Base-by-base conservation (phyloP, 805 yeast genomes). In the Saccharomycopsis fibuligera region DNA sequence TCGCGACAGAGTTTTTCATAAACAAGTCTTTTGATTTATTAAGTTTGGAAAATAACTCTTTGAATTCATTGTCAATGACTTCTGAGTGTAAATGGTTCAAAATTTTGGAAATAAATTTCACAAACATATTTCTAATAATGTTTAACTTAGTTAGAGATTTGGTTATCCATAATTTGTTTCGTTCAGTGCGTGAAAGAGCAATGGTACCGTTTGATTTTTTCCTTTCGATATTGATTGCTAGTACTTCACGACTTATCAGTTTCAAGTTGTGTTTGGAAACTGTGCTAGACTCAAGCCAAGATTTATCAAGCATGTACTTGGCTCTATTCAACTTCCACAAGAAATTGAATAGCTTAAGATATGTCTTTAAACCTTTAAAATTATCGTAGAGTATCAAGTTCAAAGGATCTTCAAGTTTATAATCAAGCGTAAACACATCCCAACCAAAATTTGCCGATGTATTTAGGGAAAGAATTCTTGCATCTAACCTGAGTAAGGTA, bases 341-440 rank as follows among this genome's bases (percentile, higher is more conserved):
- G 58, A 88, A 86, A 57, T 89, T 87, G 69, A 91, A 93, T 55
- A 90, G 76, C 56, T 85, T 75, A 45, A 88, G 68, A 61, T 91
- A 91, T 46, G 78, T 86, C 48, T 70, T 70, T n/a, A 53, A 39
- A 8, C 54, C 54, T 42, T 72, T 72, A 17, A 71, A 66, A 23
- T 69, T 66, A 19, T 65, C 69, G 35, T 52, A 52, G 3, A 52
- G 16, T 4, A 52, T 41, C n/a, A 44, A 12, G 51, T 58, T 65
- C 41, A 61, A 70, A 12, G 69, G 56, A 3, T 43, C 43, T 9
- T 61, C 72, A 9, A 78, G 58, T 47, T 75, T 68, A 62, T 86
- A 93, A 60, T 89, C 97, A 33, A 90, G 67, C 0, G 96, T 87
- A 62, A 91, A 90, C 2, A 86, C 88, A 60, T 90, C 95, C 96